Percentiles rank a stretch among this genome's conserved stretches.
phyloP scores from a whole-genome alignment of 257 asterid genomes.

The Nicotiana paniculata region DNA sequence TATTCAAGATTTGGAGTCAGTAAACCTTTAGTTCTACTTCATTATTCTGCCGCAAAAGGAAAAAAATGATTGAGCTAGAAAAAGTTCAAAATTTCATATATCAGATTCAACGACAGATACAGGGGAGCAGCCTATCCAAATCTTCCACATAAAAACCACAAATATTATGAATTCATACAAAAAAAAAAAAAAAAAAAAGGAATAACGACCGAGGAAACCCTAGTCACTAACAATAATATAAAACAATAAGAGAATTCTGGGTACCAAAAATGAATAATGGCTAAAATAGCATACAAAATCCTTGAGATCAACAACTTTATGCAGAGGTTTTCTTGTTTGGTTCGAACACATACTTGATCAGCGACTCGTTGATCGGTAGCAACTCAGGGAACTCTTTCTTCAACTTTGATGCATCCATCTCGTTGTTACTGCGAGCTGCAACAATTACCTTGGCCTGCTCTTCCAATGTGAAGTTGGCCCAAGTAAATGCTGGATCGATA shows the following conservation, averaged over 20 bases:
- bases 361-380: slow-evolving; percentile 17
- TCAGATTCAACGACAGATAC: not conserved
- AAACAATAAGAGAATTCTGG: not conserved
- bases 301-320: not conserved
- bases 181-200: not conserved
- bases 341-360: slow-evolving; percentile 18
- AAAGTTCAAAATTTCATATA: not conserved
- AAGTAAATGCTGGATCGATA: slow-evolving; percentile 11
- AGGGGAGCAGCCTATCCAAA: not conserved
- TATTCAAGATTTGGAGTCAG: too few species aligned
- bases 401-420: slow-evolving; percentile 24
- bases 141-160: not conserved
- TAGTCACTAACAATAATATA: slow-evolving; percentile 4
- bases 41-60: not conserved
- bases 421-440: slow-evolving; percentile 22
- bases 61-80: not conserved
- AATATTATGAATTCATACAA: not conserved
- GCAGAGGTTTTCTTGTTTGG: slow-evolving; percentile 18
- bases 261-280: not conserved
- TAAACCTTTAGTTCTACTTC: too few species aligned
- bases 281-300: not conserved
- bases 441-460: slow-evolving; percentile 21
- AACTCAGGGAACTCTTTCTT: slow-evolving; percentile 17
- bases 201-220: not conserved
- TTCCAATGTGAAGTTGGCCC: slow-evolving; percentile 20